Evolutionary conservation across 148 eudicot genomes (phyloP), one percentile per base, ranked within the genome.

Genomic region (Rhododendron henanense): DNA sequence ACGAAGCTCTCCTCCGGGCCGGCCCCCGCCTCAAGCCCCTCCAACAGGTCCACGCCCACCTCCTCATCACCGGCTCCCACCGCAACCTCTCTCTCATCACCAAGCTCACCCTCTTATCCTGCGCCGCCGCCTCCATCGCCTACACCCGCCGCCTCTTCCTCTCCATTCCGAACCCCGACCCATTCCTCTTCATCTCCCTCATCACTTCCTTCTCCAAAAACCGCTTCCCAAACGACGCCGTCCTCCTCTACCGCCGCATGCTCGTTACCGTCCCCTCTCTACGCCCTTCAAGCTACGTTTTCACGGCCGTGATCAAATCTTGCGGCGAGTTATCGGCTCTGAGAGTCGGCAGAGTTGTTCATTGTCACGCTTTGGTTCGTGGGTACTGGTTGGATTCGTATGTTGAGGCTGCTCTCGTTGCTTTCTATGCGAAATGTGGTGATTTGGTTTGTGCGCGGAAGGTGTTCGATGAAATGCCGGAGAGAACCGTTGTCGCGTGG

Each of bases 391-490:
- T 69, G 79, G 94, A 93, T 89, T 82, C 77, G 45, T 92, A 85
- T 90, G 94, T 92, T 79, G 91, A 89, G 55, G 88, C 92, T 85
- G 89, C 87, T 57, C 81, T 92, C 80, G 84, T 93, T 35, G 81
- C 89, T 18, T 86, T 93, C 63, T 92, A 93, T 37, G 88, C 90
- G 3, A 93, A 92, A 87, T 92, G 94, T 84, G 90, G 91, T 3
- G 82, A 87, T 76, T 47, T 92, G 83, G 47, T 82, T 28, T 61
- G 76, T 84, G 95, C 93, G 5, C 87, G 91, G 75, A 92, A 83
- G 86, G 87, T 92, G 90, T 93, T 93, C 35, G 94, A 92, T 85
- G 80, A 78, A 91, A 93, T 93, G 95, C 89, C 91, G 51, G 53
- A 78, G 6, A 90, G 91, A 84, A 90, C 88, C 31, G 80, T 91